Percentiles rank a stretch among this genome's conserved stretches.
phyloP scores from a whole-genome alignment of 2,329 filamentous ascomycete genomes.

The Ascochyta viciae-villosae region DNA sequence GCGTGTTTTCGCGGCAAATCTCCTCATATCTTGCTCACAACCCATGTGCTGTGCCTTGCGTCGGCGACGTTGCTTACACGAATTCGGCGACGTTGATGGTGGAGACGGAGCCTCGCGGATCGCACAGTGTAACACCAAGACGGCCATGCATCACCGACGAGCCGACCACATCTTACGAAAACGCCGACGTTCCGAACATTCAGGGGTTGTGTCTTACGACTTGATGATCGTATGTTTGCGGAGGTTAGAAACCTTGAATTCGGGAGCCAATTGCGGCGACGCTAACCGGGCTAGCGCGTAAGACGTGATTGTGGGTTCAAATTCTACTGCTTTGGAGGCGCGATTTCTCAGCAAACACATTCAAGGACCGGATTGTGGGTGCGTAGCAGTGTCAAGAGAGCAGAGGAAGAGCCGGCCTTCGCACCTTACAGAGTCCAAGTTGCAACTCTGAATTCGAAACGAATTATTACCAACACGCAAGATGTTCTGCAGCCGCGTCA shows the following conservation, averaged over 20 bases:
- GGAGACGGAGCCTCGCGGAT: not conserved
- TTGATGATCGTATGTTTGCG: conserved; percentile 13
- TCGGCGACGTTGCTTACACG: conserved; percentile 11
- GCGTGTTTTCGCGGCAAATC: not conserved
- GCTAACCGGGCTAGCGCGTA: conserved; percentile 14
- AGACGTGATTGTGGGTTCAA: conserved; percentile 18
- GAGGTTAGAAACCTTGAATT: not conserved
- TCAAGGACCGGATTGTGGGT: not conserved
- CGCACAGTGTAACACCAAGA: not conserved
- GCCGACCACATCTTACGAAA: conserved; percentile 1
- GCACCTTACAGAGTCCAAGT: not conserved
- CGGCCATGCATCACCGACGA: conserved; percentile 1
- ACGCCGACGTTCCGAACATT: conserved; percentile 6
- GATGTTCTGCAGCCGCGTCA: conserved; percentile 18
- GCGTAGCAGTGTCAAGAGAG: not conserved
- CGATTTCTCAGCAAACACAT: conserved; percentile 11
- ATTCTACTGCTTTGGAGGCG: conserved; percentile 10
- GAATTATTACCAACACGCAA: not conserved
- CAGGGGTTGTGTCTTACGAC: conserved; percentile 7
- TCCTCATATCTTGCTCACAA: conserved; percentile 1
- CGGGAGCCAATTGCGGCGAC: conserved; percentile 8
- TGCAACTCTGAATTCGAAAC: not conserved
- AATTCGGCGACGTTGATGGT: conserved; percentile 7
- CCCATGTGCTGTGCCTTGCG: not conserved
- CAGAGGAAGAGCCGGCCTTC: not conserved